phyloP scores from a whole-genome alignment of 129 eudicot species.

The Heracleum sosnowskyi region DNA sequence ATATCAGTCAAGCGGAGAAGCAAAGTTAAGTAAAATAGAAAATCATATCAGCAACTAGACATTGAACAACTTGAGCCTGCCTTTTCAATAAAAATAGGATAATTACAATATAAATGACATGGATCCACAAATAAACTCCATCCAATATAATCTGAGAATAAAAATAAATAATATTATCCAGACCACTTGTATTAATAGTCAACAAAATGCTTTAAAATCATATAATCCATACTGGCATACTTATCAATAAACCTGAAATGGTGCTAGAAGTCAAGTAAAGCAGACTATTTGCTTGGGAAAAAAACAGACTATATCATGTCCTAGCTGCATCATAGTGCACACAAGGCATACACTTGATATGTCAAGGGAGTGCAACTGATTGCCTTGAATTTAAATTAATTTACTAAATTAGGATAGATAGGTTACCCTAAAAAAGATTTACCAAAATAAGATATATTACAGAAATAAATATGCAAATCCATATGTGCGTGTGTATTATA shows the following conservation, averaged over 20 bases:
- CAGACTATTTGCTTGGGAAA: neutral
- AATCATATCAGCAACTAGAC: conserved; percentile 13
- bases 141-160: neutral
- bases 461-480: neutral
- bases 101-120: neutral
- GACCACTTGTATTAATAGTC: neutral
- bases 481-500: neutral
- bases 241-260: neutral
- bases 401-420: neutral
- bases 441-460: neutral
- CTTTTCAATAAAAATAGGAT: neutral
- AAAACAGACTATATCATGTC: neutral
- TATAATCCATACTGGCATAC: neutral
- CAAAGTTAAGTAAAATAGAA: neutral
- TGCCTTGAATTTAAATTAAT: neutral
- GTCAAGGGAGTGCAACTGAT: neutral
- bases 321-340: neutral
- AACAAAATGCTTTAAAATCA: neutral
- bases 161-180: neutral
- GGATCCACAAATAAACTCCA: neutral
- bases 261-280: neutral
- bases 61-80: neutral
- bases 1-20: conserved; percentile 14
- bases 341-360: neutral
- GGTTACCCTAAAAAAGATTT: neutral